Conservation (phyloP, 2,329 filamentous ascomycete species). For the Phoma sp. region DNA sequence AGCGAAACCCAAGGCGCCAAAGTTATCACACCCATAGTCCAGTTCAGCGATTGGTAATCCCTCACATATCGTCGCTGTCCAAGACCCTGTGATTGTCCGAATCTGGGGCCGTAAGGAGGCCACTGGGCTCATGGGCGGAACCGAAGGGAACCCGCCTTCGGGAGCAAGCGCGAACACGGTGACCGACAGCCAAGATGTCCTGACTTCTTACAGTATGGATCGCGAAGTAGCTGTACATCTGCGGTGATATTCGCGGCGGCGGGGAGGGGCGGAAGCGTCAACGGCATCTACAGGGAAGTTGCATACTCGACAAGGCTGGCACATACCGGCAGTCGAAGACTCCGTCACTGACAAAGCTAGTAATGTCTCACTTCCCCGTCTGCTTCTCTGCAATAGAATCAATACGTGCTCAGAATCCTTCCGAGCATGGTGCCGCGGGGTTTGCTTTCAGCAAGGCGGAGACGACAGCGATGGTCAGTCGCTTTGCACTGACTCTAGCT, state of each 20-base stretch:
- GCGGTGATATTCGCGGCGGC: constrained; percentile 14
- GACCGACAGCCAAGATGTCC: constrained; percentile 3
- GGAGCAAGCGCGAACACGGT: constrained; percentile 1
- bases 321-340: constrained; percentile 5
- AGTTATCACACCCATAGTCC: background rate
- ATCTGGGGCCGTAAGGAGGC: constrained; percentile 14
- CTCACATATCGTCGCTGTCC: background rate
- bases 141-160: constrained; percentile 9
- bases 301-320: constrained; percentile 11
- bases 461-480: constrained; percentile 4
- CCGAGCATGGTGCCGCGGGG: constrained; percentile 11
- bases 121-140: constrained; percentile 5
- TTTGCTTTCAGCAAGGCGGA: background rate
- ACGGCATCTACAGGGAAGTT: constrained; percentile 6
- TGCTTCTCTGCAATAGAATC: constrained; percentile 8
- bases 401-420: constrained; percentile 14
- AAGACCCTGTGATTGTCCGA: constrained; percentile 3
- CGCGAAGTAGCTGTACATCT: background rate
- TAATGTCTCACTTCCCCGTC: constrained; percentile 10
- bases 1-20: background rate
- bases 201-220: constrained; percentile 1
- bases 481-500: constrained; percentile 9
- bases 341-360: constrained; percentile 6
- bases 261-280: constrained; percentile 16
- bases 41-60: constrained; percentile 7